Evolutionary conservation across 345 rosid genomes (phyloP), one percentile per base, ranked within the genome.

Genomic region (Erysimum cheiranthoides): DNA sequence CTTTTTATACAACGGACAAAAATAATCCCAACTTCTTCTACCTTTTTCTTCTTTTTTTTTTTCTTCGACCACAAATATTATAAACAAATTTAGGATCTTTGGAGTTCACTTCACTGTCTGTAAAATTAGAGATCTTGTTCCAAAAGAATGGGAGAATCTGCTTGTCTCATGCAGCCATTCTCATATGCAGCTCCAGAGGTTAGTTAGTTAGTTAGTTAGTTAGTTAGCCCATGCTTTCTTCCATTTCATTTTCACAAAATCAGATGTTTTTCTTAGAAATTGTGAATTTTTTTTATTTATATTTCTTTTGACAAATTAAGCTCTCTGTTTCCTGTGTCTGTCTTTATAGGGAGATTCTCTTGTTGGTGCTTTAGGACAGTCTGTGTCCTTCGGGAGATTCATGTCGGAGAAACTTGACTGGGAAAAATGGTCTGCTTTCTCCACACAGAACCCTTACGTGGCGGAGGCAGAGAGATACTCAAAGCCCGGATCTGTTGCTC

Each of bases 371-470:
- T 78, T 90, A 9, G 87, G 92, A 11, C 97, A 95, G 73, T 95
- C 99, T 5, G 80, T 95, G 62, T 92, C 97, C 7, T 95, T 95
- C 8, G 99, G 99, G 63, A 88, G 97, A 84, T 95, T 89, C 61
- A 78, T 82, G 88, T 81, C 97, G 16, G 99, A 95, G 68, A 84
- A 91, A 54, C 83, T 92, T 68, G 88, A 93, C 40, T 90, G 99
- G 99, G 97, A 92, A 71, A 92, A 92, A 77, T 91, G 94, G 97
- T 91, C 97, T 47, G 70, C 89, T 28, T 91, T 91, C 77, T 83
- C 91, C 3, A 45, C 73, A 8, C 94, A 86, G 64, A 87, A 89
- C 73, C 87, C 84, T 43, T 85, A 89, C 57, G 89, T 91, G 5
- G 97, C 90, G 39, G 97, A 91, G 67, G 97, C 90, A 46, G 93